Evolutionary conservation across 176 grass and related monocot genomes (phyloP).

Genomic region (Ananas comosus): DNA sequence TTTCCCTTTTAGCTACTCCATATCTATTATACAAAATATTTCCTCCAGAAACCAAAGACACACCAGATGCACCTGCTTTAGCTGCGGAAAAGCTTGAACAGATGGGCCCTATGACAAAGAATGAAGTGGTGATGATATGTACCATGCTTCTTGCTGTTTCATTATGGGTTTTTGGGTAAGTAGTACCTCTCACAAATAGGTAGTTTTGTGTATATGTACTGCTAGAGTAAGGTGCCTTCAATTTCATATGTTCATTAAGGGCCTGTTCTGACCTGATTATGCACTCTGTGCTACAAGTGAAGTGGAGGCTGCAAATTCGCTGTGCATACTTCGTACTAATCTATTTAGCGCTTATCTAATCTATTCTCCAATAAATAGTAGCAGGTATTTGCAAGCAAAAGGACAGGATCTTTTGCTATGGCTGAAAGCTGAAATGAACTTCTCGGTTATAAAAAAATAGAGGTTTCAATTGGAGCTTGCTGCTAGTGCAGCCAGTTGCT

Average conservation of each 20-base stretch:
- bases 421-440: no score
- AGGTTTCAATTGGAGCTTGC: no score
- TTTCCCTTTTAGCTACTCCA: conserved; percentile 53
- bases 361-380: no score
- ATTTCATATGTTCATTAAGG: neutral
- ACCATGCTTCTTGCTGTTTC: conserved; percentile 77
- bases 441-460: no score
- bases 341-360: no score
- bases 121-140: conserved; percentile 74
- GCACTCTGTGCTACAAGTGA: no score
- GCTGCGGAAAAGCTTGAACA: conserved; percentile 49
- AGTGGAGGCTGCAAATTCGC: no score
- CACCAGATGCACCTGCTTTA: conserved; percentile 65
- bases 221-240: neutral
- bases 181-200: neutral
- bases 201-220: neutral
- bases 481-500: no score
- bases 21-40: conserved; percentile 83
- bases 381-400: no score
- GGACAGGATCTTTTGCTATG: no score
- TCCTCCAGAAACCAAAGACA: conserved; percentile 72
- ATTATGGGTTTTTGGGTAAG: conserved; percentile 77
- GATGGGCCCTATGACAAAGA: conserved; percentile 77
- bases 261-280: no score
- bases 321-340: neutral